A percentile compares a stretch with the other conserved stretches of the same genome.
phyloP scores from a whole-genome alignment of 768 basidiomycete genomes.

The Lanmaoa rubissima region DNA sequence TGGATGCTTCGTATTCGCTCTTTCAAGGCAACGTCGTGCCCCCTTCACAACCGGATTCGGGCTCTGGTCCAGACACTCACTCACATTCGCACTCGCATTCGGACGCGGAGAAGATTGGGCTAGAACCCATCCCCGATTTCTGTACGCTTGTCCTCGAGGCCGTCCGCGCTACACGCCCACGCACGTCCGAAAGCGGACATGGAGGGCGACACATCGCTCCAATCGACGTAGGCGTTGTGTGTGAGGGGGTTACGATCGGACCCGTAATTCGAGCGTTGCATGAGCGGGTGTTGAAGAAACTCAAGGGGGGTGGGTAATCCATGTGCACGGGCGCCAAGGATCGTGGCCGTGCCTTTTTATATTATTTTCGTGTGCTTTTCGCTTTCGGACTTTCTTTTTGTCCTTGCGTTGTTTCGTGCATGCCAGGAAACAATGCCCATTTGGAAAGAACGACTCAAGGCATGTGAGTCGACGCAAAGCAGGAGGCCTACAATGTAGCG shows the following conservation, averaged over 20 bases:
- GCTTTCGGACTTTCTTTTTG: neutral
- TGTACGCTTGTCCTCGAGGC: conserved; percentile 47
- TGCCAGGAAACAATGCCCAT: neutral
- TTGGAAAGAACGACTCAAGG: neutral
- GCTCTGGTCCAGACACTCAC: neutral
- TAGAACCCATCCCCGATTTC: conserved; percentile 64
- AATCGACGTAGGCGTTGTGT: conserved; percentile 63
- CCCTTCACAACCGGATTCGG: neutral
- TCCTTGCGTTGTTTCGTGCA: neutral
- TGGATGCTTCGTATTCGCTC: conserved; percentile 72
- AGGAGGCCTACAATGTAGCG: no score
- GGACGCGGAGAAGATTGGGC: conserved; percentile 28
- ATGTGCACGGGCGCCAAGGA: neutral
- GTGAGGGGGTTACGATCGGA: conserved; percentile 47
- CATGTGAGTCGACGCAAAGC: neutral
- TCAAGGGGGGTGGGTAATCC: conserved; percentile 19
- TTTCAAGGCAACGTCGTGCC: conserved; percentile 26
- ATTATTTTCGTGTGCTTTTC: neutral
- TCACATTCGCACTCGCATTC: neutral
- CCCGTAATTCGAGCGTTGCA: conserved; percentile 51
- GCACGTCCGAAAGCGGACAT: neutral
- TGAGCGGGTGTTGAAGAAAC: conserved; percentile 39
- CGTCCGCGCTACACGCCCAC: conserved; percentile 37
- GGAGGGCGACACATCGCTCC: conserved; percentile 45
- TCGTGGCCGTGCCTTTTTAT: neutral